These are phyloP conservation scores for Gnomoniopsis sp. DNA, from an alignment of 2,329 filamentous ascomycete genomes.

Conservation along the genomic window DNA sequence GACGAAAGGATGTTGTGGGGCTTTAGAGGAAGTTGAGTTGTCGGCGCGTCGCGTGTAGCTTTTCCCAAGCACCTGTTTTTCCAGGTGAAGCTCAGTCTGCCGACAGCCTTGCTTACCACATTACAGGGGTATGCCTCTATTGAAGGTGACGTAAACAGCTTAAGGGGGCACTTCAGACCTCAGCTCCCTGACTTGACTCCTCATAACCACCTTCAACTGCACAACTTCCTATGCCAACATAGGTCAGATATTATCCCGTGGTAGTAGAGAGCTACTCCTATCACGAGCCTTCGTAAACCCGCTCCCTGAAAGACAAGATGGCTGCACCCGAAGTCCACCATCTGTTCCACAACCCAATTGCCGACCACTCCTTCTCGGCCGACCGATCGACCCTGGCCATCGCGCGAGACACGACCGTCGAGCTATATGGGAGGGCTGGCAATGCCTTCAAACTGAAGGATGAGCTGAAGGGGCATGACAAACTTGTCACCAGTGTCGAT, in stretches of 20 bases:
- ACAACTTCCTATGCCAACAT: slow-evolving; percentile 5
- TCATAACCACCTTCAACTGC: slow-evolving; percentile 6
- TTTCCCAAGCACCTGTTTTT: slow-evolving; percentile 13
- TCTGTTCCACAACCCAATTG: slow-evolving; percentile 93
- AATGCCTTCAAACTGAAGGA: slow-evolving; percentile 80
- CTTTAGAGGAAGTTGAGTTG: not conserved
- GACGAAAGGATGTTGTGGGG: not conserved
- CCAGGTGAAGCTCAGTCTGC: slow-evolving; percentile 12
- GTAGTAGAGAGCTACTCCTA: slow-evolving; percentile 99
- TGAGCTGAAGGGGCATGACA: slow-evolving; percentile 94
- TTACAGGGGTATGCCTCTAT: slow-evolving; percentile 16
- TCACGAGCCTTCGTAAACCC: slow-evolving; percentile 39
- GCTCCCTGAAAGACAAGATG: slow-evolving; percentile 52
- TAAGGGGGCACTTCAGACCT: not conserved
- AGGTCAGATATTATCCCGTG: slow-evolving; percentile 37
- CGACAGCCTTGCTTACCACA: not conserved
- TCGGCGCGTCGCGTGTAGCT: slow-evolving; percentile 11
- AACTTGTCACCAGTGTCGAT: slow-evolving; percentile 92
- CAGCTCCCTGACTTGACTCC: not conserved
- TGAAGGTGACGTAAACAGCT: slow-evolving; percentile 13
- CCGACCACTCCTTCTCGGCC: slow-evolving; percentile 96
- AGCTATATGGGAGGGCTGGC: slow-evolving; percentile 76
- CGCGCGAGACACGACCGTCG: slow-evolving; percentile 82
- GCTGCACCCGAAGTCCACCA: slow-evolving; percentile 87
- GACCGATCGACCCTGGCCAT: slow-evolving; percentile 88